These are phyloP conservation scores for Linum tenue DNA, from an alignment of 345 rosid genomes.

Conservation along the genomic window DNA sequence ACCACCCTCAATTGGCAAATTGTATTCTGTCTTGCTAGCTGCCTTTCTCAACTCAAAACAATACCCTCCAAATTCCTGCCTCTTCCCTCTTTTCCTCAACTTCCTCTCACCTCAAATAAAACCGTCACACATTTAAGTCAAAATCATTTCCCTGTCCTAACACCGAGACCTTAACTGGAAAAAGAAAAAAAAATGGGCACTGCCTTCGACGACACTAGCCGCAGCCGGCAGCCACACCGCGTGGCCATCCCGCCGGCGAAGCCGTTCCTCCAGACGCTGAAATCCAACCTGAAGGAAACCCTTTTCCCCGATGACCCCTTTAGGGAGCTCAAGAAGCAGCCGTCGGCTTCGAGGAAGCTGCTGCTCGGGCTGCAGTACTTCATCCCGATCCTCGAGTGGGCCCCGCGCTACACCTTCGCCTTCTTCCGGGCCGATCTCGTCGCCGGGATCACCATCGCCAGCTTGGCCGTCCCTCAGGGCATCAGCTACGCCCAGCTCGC, in stretches of 20 bases:
- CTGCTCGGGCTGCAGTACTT: constrained; percentile 32
- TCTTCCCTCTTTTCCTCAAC: too few species aligned
- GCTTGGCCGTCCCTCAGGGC: constrained; percentile 54
- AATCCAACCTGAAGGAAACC: constrained; percentile 30
- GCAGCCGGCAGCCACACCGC: neutral
- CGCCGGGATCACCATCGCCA: constrained; percentile 47
- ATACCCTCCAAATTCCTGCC: too few species aligned
- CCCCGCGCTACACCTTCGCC: constrained; percentile 25
- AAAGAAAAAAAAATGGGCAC: neutral
- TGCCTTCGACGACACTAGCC: neutral
- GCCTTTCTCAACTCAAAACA: too few species aligned
- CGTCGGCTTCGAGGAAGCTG: constrained; percentile 18
- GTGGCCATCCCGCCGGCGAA: constrained; percentile 32
- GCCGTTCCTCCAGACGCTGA: constrained; percentile 22
- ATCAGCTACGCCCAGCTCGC: constrained; percentile 45
- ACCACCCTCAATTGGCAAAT: too few species aligned
- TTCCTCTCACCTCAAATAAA: too few species aligned
- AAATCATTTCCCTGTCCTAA: too few species aligned
- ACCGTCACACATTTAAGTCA: too few species aligned
- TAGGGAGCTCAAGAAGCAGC: constrained; percentile 33
- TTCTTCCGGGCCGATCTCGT: constrained; percentile 35
- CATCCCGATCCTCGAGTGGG: constrained; percentile 42
- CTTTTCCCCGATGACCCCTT: constrained; percentile 49
- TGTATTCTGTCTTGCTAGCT: too few species aligned
- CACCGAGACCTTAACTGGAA: too few species aligned